Evolutionary conservation across 306 rosid species (phyloP), one percentile per base, ranked within the genome.

Genomic region (Gillenia trifoliata): DNA sequence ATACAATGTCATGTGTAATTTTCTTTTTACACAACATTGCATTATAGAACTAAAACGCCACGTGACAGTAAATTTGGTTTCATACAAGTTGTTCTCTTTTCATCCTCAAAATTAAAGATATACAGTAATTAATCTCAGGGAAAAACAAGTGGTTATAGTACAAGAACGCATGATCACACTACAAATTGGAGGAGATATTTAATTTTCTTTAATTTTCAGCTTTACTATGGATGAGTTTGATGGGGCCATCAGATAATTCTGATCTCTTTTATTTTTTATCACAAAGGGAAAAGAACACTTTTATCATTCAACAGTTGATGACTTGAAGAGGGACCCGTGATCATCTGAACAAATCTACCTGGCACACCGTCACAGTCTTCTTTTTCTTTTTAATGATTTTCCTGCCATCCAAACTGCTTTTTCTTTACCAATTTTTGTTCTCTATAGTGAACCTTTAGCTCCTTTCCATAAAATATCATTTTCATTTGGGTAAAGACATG

Each of bases 381-480:
- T 83, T 88, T 90, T 85, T 77, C 88, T 87, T 85, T 87, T 81
- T n/a, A 45, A 15, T 41, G 38, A 70, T 59, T 41, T 66, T 75
- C 78, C 83, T 74, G 74, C 81, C 82, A 84, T 87, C 84, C 79
- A 71, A 80, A 76, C 69, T 66, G 72, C 97, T 90, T 93, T 91
- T 86, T 80, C 95, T 89, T 93, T 88, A 71, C 81, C 77, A 78
- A 74, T 87, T 86, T 80, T 83, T 86, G 79, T 76, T 78, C 82
- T 83, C 86, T 80, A 41, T 74, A 75, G 79, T 76, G 79, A 75
- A 79, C 76, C 72, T 73, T 71, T 50, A 70, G 70, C 34, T 60
- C 83, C 90, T 89, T 89, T 89, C 79, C 90, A 89, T 89, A 89
- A 93, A 93, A 88, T 89, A 93, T 89, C 89, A 91, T 91, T 93